Conservation (phyloP, 345 rosid genomes). For the Populus nigra region DNA sequence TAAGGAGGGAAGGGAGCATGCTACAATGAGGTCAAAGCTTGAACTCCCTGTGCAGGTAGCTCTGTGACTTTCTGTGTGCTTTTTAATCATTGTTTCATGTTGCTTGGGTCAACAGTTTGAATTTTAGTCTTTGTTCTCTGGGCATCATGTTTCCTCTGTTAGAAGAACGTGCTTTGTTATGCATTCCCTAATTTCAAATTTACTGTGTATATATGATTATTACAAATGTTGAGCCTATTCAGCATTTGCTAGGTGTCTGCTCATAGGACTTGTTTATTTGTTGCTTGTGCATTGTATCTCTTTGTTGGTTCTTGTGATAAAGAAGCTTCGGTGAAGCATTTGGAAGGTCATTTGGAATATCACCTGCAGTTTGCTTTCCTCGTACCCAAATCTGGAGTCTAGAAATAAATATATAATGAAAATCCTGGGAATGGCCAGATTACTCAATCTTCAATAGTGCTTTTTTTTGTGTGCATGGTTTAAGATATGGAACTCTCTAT, state of each 20-base stretch:
- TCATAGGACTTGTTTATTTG: neutral
- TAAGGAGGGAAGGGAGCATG: slow-evolving; percentile 87
- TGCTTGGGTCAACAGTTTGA: neutral
- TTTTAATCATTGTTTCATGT: neutral
- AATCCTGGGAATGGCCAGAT: neutral
- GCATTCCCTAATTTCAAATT: neutral
- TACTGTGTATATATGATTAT: neutral
- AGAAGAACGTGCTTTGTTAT: neutral
- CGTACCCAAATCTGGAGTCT: neutral
- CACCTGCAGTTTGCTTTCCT: neutral
- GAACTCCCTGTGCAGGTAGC: slow-evolving; percentile 98
- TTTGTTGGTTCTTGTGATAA: neutral
- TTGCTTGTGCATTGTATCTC: neutral
- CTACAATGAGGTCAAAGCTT: slow-evolving; percentile 87
- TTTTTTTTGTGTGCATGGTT: neutral
- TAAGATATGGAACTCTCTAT: neutral
- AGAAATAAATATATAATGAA: neutral
- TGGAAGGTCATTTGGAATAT: slow-evolving; percentile 2
- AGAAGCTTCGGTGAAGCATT: neutral
- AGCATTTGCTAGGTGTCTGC: neutral
- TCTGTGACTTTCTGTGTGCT: neutral
- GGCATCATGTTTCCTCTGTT: neutral
- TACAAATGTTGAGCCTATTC: neutral
- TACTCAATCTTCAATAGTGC: neutral
- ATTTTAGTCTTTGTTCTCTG: neutral